phyloP scores from a whole-genome alignment of 2,329 filamentous ascomycete genomes.

The Alternaria arbusti region DNA sequence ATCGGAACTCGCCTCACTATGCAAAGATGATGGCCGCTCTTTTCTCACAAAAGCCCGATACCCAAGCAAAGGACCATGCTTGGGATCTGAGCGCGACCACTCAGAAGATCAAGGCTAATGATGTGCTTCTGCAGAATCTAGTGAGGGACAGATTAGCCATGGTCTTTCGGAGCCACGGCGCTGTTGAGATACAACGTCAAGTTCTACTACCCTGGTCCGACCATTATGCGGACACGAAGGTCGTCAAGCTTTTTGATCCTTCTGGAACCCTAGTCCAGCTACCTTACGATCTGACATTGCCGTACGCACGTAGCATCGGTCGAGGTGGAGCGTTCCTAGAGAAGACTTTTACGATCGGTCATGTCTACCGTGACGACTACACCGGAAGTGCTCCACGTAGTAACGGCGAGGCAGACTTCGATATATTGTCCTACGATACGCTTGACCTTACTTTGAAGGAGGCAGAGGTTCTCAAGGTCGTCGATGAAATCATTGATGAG shows the following conservation, averaged over 20 bases:
- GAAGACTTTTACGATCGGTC: constrained; percentile 85
- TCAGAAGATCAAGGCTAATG: constrained; percentile 50
- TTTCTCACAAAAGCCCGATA: constrained; percentile 74
- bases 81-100: constrained; percentile 54
- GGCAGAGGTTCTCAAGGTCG: constrained; percentile 89
- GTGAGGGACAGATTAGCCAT: constrained; percentile 76
- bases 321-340: constrained; percentile 70
- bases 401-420: constrained; percentile 92
- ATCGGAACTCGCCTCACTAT: constrained; percentile 86
- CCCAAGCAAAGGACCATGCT: constrained; percentile 74
- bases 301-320: constrained; percentile 83
- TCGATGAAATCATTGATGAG: constrained; percentile 85
- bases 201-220: constrained; percentile 81
- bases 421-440: constrained; percentile 85
- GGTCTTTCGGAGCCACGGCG: constrained; percentile 89
- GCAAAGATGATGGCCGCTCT: constrained; percentile 86
- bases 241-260: constrained; percentile 80
- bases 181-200: constrained; percentile 77
- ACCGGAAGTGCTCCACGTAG: constrained; percentile 82
- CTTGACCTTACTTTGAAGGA: constrained; percentile 87
- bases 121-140: constrained; percentile 73
- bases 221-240: constrained; percentile 72
- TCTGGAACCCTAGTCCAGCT: constrained; percentile 89
- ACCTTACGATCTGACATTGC: constrained; percentile 91
- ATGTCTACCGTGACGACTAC: constrained; percentile 80